These are phyloP conservation scores for Mrakia blollopis DNA, from an alignment of 768 basidiomycete genomes.

Conservation along the genomic window DNA sequence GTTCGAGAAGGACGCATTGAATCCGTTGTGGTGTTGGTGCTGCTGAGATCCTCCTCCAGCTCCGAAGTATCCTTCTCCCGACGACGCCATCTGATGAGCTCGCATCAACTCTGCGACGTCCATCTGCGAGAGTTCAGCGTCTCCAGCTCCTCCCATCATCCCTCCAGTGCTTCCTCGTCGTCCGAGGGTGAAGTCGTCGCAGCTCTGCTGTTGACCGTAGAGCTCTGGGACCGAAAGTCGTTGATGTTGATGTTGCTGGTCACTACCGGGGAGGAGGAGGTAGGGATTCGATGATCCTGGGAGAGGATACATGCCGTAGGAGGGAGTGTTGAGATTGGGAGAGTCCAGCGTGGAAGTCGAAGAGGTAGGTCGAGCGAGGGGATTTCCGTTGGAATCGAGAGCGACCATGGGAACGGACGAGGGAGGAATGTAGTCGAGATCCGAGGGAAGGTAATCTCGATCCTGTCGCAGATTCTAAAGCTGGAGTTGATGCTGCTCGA, in stretches of 20 bases:
- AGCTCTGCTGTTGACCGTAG: conserved; percentile 5
- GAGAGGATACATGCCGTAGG: neutral
- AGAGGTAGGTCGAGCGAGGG: neutral
- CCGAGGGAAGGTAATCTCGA: neutral
- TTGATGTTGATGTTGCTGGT: no score
- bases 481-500: neutral
- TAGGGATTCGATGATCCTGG: neutral
- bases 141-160: neutral
- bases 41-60: neutral
- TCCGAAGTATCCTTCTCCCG: neutral
- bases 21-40: neutral
- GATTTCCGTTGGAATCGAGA: neutral
- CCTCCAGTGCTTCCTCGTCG: conserved; percentile 6
- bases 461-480: neutral
- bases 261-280: neutral
- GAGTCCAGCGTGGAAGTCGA: conserved; percentile 10
- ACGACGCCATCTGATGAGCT: neutral
- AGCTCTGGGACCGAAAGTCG: conserved; percentile 5
- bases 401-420: neutral
- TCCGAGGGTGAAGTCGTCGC: neutral
- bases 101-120: neutral
- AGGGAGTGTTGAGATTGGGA: neutral
- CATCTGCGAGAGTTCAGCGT: neutral
- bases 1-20: neutral
- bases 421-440: neutral